Base-by-base conservation (phyloP, 345 rosid genomes). In the Eutrema heterophyllum region DNA sequence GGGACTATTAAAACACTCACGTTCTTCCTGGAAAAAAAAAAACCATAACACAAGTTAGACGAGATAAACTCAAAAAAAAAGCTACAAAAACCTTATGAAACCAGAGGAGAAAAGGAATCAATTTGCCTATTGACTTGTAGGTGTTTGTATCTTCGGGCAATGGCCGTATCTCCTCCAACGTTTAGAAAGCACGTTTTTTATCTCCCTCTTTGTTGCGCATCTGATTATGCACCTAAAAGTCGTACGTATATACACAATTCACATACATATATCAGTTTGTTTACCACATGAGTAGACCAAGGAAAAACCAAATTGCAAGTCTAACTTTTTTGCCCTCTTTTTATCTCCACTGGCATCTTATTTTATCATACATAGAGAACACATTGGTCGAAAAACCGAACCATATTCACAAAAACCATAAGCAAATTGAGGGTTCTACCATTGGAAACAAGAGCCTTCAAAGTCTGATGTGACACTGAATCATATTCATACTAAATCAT, bases 121-220 rank as follows among this genome's bases (percentile, higher is more conserved):
- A 15, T 21, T 49, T 81, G 80, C 98, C 98, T 38, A 84, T 87
- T 35, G 99, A 86, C 84, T 90, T 95, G 85, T 87, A 95, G 4
- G 99, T 87, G 73, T 92, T 95, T 3, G 97, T 90, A 76, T 83
- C 87, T 71, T 81, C 84, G 51, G 97, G 89, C 46, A 92, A 79
- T 27, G 83, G 92, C 4, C 86, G 81, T 40, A 95, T 73, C 89
- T 95, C 99, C 75, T 89, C 97, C 85, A 92, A 64, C n/a, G 99
- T 95, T 38, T 92, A 80, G 81, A 70, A 95, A 72, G 97, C 97
- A 40, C 97, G 96, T 76, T 95, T 92, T 81, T 81, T 95, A 67
- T 92, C 98, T 59, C 92, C 90, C 70, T 92, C 99, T 82, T 95
- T 95, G 74, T 79, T 85, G 12, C 96, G 83, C 79, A 87, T 80